phyloP scores from a whole-genome alignment of 306 rosid species.

The Rosa rugosa region DNA sequence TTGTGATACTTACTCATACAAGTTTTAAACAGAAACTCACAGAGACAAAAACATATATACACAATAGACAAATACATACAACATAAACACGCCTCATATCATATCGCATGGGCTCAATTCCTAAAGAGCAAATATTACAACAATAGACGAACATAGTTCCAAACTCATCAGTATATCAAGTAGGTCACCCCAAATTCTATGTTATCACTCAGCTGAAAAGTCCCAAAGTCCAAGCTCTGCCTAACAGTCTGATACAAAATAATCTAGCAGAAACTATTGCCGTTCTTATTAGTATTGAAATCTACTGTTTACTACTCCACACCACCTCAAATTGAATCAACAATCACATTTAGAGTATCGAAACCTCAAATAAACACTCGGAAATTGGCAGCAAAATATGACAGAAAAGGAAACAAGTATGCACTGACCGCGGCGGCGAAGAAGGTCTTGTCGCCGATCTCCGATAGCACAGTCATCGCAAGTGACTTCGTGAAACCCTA shows the following conservation, averaged over 20 bases:
- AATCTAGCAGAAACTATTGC: not conserved
- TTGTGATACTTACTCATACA: not conserved
- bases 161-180: not conserved
- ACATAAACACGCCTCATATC: not conserved
- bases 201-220: too few relatives aligned
- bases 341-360: not conserved
- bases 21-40: not conserved
- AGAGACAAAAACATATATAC: not conserved
- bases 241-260: too few relatives aligned
- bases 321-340: not conserved
- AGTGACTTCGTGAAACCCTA: constrained; percentile 95
- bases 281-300: not conserved
- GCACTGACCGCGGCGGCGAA: constrained; percentile 93
- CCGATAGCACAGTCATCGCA: constrained; percentile 93
- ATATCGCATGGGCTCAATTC: too few relatives aligned
- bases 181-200: not conserved
- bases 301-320: too few relatives aligned
- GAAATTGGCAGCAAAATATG: not conserved
- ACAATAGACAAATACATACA: not conserved
- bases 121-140: too few relatives aligned
- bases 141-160: too few relatives aligned
- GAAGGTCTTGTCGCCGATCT: constrained; percentile 97
- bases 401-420: not conserved
- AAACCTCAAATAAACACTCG: not conserved
- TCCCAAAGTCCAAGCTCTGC: not conserved